Base-by-base conservation (phyloP, 2,329 filamentous ascomycete genomes). In the Aspergillus costaricaensis region DNA sequence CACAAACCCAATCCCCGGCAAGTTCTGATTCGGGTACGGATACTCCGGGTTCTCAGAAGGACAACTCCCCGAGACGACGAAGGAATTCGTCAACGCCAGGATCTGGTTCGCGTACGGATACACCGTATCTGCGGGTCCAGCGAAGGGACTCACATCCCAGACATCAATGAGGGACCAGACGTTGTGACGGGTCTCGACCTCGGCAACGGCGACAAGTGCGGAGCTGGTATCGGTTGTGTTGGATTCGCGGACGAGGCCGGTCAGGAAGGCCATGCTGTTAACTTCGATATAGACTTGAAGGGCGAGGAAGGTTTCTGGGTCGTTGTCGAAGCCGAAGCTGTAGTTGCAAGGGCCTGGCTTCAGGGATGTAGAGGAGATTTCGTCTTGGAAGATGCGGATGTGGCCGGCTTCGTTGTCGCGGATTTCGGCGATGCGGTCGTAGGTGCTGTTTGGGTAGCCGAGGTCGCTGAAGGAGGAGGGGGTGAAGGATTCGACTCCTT, bases 341-440 rank as follows among this genome's bases (percentile, higher is more conserved):
- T 50, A 50, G 15, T 30, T 32, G 25, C 47, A 50, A 9, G 47
- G 47, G 1, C 47, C 47, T 0, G 47, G 47, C 2, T 17, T 50
- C 2, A 50, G 4, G 27, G 47, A 50, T 9, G 47, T 30, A 9
- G 15, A 15, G 47, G 47, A 30, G 25, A 50, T 50, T 30, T 30
- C 14, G 10, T 50, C 25, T 9, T 50, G 47, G 25, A 50, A 50
- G 47, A 50, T 50, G 47, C 47, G 47, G 25, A 50, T 30, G 25
- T 50, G 47, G 25, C 47, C 47, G 27, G 47, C 47, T 30, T 50
- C 47, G 27, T 50, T 50, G 47, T 50, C 25, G 27, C 47, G 47
- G 47, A 50, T 50, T 30, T 50, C 23, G 8, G 47, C n/a, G 47
- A 50, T 50, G 25, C 47, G 47, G n/a, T 50, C 23, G 47, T 50